Percentiles rank a stretch among this genome's conserved stretches.
phyloP scores from a whole-genome alignment of 2,329 filamentous ascomycete genomes.

The Colletotrichum limetticola region DNA sequence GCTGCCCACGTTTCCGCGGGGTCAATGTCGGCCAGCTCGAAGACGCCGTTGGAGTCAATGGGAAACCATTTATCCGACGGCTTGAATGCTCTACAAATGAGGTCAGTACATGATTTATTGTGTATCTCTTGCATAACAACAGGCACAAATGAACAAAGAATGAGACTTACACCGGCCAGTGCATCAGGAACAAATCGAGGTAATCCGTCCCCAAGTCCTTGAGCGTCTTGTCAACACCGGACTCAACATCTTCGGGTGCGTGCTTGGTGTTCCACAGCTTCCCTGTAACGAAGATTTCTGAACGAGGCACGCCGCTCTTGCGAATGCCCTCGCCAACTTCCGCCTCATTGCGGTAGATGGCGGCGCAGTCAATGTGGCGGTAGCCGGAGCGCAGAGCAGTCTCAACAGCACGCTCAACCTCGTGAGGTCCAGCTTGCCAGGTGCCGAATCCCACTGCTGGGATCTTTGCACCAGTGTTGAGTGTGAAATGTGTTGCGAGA shows the following conservation, averaged over 20 bases:
- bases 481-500: slow-evolving; percentile 35
- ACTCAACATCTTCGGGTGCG: slow-evolving; percentile 58
- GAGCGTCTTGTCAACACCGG: slow-evolving; percentile 58
- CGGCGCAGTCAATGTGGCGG: slow-evolving; percentile 60
- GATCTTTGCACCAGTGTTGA: slow-evolving; percentile 38
- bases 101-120: slow-evolving; percentile 37
- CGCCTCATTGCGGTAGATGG: slow-evolving; percentile 56
- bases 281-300: slow-evolving; percentile 62
- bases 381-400: slow-evolving; percentile 57
- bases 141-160: too few species aligned
- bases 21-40: slow-evolving; percentile 66
- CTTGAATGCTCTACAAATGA: slow-evolving; percentile 54
- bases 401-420: slow-evolving; percentile 59
- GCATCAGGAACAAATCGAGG: slow-evolving; percentile 62
- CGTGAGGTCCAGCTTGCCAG: slow-evolving; percentile 45
- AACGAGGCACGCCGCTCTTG: slow-evolving; percentile 49
- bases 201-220: slow-evolving; percentile 62
- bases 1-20: slow-evolving; percentile 52
- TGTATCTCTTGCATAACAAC: too few species aligned
- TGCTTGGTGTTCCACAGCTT: slow-evolving; percentile 71
- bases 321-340: slow-evolving; percentile 56
- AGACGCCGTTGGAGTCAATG: slow-evolving; percentile 69
- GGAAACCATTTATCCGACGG: slow-evolving; percentile 59
- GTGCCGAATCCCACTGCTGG: slow-evolving; percentile 38
- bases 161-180: slow-evolving; percentile 53